Evolutionary conservation across 2,329 filamentous ascomycete genomes (phyloP).

Genomic region (Colletotrichum sp.): DNA sequence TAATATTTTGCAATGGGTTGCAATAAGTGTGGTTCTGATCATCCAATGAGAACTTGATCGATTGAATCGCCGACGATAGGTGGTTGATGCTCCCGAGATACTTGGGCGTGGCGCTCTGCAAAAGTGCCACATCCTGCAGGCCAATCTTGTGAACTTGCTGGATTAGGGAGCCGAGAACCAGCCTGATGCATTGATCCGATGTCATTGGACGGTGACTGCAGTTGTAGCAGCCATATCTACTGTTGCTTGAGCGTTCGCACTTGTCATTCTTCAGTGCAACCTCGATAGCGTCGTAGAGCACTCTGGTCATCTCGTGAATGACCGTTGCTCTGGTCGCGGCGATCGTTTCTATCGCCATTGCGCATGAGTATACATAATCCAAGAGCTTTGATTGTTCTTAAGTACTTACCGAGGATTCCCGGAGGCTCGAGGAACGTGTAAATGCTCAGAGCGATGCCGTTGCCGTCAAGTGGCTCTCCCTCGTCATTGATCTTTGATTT

Average conservation of each 20-base stretch:
- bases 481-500: neutral
- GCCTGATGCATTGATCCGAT: neutral
- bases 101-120: neutral
- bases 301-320: neutral
- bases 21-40: neutral
- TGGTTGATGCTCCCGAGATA: neutral
- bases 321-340: neutral
- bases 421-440: neutral
- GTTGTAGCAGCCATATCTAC: neutral
- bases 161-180: neutral
- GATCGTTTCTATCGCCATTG: neutral
- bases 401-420: neutral
- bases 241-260: neutral
- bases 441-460: neutral
- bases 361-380: neutral
- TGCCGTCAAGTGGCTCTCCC: neutral
- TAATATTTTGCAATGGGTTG: neutral
- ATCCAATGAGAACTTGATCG: rapidly evolving
- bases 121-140: neutral
- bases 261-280: neutral
- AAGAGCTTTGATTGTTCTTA: rapidly evolving
- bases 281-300: neutral
- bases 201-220: neutral
- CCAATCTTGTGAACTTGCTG: neutral
- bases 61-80: neutral